A percentile compares a stretch with the other conserved stretches of the same genome.
Conservation (phyloP, 192 early-diverging fungal genomes). For the Martensiomyces pterosporus region DNA sequence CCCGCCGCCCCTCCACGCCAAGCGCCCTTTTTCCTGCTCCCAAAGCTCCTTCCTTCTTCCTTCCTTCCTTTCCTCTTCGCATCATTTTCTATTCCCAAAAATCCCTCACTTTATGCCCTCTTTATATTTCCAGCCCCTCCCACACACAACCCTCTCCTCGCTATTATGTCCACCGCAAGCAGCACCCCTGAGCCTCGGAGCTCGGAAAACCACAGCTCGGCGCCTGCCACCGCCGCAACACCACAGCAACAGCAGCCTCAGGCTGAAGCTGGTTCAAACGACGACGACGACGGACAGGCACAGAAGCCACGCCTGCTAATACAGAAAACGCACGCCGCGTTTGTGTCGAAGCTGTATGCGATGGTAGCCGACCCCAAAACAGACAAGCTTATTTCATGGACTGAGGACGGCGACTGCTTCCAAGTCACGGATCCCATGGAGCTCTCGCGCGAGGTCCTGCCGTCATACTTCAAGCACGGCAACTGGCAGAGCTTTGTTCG, state of each 20-base stretch:
- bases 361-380: constrained; percentile 34
- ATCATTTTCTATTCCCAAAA: constrained; percentile 1
- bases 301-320: constrained; percentile 30
- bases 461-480: constrained; percentile 84
- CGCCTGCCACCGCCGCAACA: not conserved
- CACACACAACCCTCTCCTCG: not conserved
- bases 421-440: constrained; percentile 77
- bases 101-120: not conserved
- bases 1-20: not conserved
- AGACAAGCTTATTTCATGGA: constrained; percentile 42
- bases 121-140: not conserved
- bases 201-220: not conserved
- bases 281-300: not conserved
- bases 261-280: constrained; percentile 1
- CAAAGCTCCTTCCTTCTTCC: constrained; percentile 1
- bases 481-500: constrained; percentile 91
- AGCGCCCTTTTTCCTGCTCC: not conserved
- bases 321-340: constrained; percentile 43
- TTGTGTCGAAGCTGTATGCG: constrained; percentile 49
- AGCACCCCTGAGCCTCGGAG: not conserved
- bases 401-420: constrained; percentile 68
- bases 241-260: not conserved
- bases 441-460: constrained; percentile 68
- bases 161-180: not conserved
- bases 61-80: constrained; percentile 1